Conservation (phyloP, 768 basidiomycete genomes). For the Russula dissimulans region DNA sequence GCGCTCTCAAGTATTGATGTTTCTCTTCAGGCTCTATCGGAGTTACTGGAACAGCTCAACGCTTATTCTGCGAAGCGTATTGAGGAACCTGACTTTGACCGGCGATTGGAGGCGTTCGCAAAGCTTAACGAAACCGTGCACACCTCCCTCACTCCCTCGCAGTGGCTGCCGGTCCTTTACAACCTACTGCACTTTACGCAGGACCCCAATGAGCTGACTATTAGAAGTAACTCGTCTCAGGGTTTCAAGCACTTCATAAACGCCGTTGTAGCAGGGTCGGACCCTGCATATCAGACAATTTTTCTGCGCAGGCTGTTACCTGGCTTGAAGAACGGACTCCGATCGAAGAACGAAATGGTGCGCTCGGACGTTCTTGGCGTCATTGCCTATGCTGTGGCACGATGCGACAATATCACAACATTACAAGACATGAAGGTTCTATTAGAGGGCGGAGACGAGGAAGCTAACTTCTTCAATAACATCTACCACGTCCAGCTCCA, state of each 20-base stretch:
- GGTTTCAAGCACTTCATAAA: slow-evolving; percentile 74
- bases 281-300: slow-evolving; percentile 39
- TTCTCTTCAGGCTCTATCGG: slow-evolving; percentile 39
- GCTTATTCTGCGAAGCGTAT: slow-evolving; percentile 75
- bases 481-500: slow-evolving; percentile 90
- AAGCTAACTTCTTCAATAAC: slow-evolving; percentile 96
- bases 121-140: slow-evolving; percentile 61
- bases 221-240: slow-evolving; percentile 73
- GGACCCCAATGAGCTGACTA: slow-evolving; percentile 79
- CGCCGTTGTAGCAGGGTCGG: slow-evolving; percentile 34
- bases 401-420: slow-evolving; percentile 46
- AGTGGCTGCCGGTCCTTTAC: slow-evolving; percentile 77
- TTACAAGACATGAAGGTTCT: slow-evolving; percentile 76
- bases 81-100: slow-evolving; percentile 91
- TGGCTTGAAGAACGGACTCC: slow-evolving; percentile 69
- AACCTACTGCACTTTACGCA: slow-evolving; percentile 82
- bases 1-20: slow-evolving; percentile 39
- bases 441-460: slow-evolving; percentile 80
- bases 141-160: slow-evolving; percentile 35
- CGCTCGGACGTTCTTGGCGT: slow-evolving; percentile 76
- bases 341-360: slow-evolving; percentile 78
- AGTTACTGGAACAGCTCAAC: slow-evolving; percentile 62
- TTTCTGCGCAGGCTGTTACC: slow-evolving; percentile 65
- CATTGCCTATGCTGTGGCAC: slow-evolving; percentile 61
- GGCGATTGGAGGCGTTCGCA: slow-evolving; percentile 68